Percentiles rank a stretch among this genome's conserved stretches.
Evolutionary conservation across 805 yeast species (phyloP).

Genomic region (Candida multigemmis): DNA sequence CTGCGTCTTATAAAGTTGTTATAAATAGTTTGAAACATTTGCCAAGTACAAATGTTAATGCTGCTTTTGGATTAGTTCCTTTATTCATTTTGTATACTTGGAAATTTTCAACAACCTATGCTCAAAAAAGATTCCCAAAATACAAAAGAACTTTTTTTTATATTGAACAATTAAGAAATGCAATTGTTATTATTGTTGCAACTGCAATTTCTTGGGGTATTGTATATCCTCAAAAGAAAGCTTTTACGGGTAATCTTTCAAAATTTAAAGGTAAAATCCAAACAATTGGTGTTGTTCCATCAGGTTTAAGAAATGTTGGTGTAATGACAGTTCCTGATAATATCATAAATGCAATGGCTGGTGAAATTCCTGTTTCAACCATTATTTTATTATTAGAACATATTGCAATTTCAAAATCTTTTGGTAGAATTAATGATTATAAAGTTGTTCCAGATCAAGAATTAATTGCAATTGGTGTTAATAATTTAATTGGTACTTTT

Average conservation of each 20-base stretch:
- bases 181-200: conserved; percentile 70
- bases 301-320: conserved; percentile 74
- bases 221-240: conserved; percentile 37
- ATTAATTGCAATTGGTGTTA: conserved; percentile 85
- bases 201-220: conserved; percentile 79
- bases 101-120: conserved; percentile 55
- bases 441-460: conserved; percentile 91
- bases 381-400: conserved; percentile 82
- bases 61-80: conserved; percentile 81
- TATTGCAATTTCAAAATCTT: conserved; percentile 87
- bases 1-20: conserved; percentile 58
- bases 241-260: conserved; percentile 17
- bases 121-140: conserved; percentile 58
- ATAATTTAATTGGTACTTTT: conserved; percentile 84
- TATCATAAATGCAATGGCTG: conserved; percentile 50
- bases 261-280: conserved; percentile 39
- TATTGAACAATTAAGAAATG: conserved; percentile 68
- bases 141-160: conserved; percentile 55
- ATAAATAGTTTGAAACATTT: conserved; percentile 66
- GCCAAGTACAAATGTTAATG: conserved; percentile 62
- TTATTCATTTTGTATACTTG: conserved; percentile 63
- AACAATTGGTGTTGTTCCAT: conserved; percentile 71
- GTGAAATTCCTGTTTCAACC: conserved; percentile 79
- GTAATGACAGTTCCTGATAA: conserved; percentile 57
- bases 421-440: conserved; percentile 87